These are phyloP conservation scores for Rutstroemia sp. DNA, from an alignment of 2,329 filamentous ascomycete species.

Conservation along the genomic window DNA sequence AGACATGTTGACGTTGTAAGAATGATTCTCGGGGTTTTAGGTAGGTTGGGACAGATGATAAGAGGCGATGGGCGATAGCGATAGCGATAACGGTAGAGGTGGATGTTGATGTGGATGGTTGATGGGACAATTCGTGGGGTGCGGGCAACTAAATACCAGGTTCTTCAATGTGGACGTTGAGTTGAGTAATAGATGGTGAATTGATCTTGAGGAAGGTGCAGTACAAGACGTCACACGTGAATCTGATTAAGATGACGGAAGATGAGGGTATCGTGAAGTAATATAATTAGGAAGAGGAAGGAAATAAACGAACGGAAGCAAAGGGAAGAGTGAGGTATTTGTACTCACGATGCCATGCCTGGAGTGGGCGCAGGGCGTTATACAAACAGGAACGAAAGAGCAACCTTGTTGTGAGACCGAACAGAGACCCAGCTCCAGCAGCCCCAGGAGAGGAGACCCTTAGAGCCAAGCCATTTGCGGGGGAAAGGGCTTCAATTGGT, in stretches of 20 bases:
- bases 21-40: background rate
- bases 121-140: background rate
- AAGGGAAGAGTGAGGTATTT: background rate
- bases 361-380: background rate
- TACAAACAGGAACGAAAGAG: background rate
- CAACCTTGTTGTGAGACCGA: background rate
- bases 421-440: background rate
- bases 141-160: too few relatives aligned
- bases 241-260: background rate
- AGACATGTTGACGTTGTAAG: conserved; percentile 13
- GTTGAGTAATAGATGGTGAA: too few relatives aligned
- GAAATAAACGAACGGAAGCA: background rate
- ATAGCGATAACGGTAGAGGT: background rate
- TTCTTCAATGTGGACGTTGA: too few relatives aligned
- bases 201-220: too few relatives aligned
- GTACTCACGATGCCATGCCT: background rate
- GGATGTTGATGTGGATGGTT: background rate
- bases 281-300: background rate
- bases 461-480: background rate
- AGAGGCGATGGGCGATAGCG: background rate
- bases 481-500: background rate
- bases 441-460: too few relatives aligned
- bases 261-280: background rate
- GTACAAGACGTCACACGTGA: too few relatives aligned
- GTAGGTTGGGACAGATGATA: background rate